These are phyloP conservation scores for Exserohilum turcica DNA, from an alignment of 2,329 filamentous ascomycete species.

Conservation along the genomic window DNA sequence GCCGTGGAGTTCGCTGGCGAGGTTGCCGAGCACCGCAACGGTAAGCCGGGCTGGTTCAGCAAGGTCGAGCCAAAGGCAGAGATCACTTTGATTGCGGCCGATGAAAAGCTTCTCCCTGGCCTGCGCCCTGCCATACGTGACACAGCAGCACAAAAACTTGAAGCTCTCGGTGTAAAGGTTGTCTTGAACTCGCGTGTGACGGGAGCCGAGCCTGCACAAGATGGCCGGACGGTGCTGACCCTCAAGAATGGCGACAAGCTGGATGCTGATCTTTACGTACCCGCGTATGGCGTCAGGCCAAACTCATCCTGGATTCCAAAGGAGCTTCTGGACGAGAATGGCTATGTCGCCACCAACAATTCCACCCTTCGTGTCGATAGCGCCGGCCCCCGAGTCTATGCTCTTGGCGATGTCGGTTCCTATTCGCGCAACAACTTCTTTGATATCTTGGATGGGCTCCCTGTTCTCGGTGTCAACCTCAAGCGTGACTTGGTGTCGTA, in stretches of 20 bases:
- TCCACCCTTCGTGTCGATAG: slow-evolving; percentile 53
- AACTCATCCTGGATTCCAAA: slow-evolving; percentile 60
- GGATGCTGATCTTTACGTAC: slow-evolving; percentile 59
- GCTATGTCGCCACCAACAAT: slow-evolving; percentile 56
- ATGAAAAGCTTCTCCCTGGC: slow-evolving; percentile 48
- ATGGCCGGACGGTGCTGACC: slow-evolving; percentile 49
- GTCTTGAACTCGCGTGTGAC: slow-evolving; percentile 48
- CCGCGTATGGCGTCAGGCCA: slow-evolving; percentile 57
- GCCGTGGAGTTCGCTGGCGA: slow-evolving; percentile 58
- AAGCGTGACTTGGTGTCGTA: slow-evolving; percentile 52
- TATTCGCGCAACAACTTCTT: slow-evolving; percentile 51
- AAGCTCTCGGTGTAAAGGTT: slow-evolving; percentile 55
- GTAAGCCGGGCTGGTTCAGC: slow-evolving; percentile 49
- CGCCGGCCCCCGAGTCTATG: slow-evolving; percentile 55
- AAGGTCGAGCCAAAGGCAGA: slow-evolving; percentile 33
- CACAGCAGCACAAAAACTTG: slow-evolving; percentile 54
- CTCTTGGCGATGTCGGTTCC: slow-evolving; percentile 54
- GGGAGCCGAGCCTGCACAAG: slow-evolving; percentile 23
- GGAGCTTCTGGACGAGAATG: slow-evolving; percentile 52
- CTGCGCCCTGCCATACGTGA: slow-evolving; percentile 49
- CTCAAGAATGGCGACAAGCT: slow-evolving; percentile 53
- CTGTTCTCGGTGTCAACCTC: slow-evolving; percentile 53
- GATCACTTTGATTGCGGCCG: slow-evolving; percentile 54
- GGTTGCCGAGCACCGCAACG: slow-evolving; percentile 50
- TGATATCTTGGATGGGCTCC: slow-evolving; percentile 48